phyloP scores from a whole-genome alignment of 2,329 filamentous ascomycete genomes.

The Xylaria arbuscula region DNA sequence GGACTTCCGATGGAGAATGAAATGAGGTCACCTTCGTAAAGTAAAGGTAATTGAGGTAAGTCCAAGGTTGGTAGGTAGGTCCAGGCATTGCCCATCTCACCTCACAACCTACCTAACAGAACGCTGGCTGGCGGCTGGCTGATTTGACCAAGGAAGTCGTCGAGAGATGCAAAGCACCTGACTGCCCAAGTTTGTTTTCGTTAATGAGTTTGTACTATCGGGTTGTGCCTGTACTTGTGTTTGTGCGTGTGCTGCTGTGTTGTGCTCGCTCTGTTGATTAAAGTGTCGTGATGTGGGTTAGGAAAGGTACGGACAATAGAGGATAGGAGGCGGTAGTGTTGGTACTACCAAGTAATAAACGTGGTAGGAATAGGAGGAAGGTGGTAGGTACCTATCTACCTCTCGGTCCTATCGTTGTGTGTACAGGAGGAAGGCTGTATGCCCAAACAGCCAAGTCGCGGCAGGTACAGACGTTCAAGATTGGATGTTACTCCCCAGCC shows the following conservation, averaged over 20 bases:
- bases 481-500: conserved; percentile 17
- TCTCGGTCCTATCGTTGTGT: neutral
- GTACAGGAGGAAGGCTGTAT: conserved; percentile 3
- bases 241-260: neutral
- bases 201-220: neutral
- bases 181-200: neutral
- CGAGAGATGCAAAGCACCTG: neutral
- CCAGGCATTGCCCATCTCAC: no score
- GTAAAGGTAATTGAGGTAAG: neutral
- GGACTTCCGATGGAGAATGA: conserved; percentile 4
- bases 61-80: neutral
- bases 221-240: neutral
- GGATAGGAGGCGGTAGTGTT: no score
- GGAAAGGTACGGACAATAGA: neutral
- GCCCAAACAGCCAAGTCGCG: neutral
- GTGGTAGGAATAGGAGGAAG: no score
- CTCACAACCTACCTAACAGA: no score
- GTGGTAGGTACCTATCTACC: neutral
- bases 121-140: no score
- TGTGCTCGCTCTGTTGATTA: neutral
- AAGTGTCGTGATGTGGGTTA: neutral
- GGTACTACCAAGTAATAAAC: no score
- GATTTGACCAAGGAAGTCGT: no score
- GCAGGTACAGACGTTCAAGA: conserved; percentile 13
- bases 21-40: conserved; percentile 2